Evolutionary conservation across 768 basidiomycete genomes (phyloP).

Genomic region (Phanerochaete carnosa): DNA sequence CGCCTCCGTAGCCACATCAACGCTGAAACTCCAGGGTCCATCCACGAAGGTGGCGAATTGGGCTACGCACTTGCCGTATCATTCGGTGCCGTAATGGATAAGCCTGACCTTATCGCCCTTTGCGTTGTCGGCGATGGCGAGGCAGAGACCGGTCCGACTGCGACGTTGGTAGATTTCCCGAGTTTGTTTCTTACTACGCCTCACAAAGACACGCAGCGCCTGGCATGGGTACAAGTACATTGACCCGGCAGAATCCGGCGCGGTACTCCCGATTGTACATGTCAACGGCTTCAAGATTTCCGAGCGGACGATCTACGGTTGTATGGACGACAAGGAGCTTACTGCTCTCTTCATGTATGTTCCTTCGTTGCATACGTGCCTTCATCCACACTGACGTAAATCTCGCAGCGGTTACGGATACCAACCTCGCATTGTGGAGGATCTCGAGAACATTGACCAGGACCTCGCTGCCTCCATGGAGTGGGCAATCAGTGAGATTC

Average conservation of each 20-base stretch:
- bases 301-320: constrained; percentile 84
- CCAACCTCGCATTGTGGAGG: constrained; percentile 78
- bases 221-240: constrained; percentile 91
- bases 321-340: constrained; percentile 88
- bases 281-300: constrained; percentile 90
- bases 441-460: constrained; percentile 62
- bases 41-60: constrained; percentile 90
- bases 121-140: constrained; percentile 90
- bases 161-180: constrained; percentile 33
- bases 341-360: constrained; percentile 51
- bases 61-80: constrained; percentile 86
- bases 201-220: constrained; percentile 33
- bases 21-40: constrained; percentile 83
- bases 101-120: constrained; percentile 77
- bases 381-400: background rate
- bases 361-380: background rate
- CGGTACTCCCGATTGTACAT: constrained; percentile 88
- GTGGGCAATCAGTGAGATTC: constrained; percentile 75
- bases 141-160: constrained; percentile 78
- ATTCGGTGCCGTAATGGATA: constrained; percentile 90
- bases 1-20: constrained; percentile 59
- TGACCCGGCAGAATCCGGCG: constrained; percentile 86
- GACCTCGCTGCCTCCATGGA: constrained; percentile 80
- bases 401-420: constrained; percentile 73
- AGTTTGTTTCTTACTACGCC: background rate